Percentiles rank a stretch among this genome's conserved stretches.
Evolutionary conservation across 345 rosid species (phyloP).

Genomic region (Rhodamnia rubescens): DNA sequence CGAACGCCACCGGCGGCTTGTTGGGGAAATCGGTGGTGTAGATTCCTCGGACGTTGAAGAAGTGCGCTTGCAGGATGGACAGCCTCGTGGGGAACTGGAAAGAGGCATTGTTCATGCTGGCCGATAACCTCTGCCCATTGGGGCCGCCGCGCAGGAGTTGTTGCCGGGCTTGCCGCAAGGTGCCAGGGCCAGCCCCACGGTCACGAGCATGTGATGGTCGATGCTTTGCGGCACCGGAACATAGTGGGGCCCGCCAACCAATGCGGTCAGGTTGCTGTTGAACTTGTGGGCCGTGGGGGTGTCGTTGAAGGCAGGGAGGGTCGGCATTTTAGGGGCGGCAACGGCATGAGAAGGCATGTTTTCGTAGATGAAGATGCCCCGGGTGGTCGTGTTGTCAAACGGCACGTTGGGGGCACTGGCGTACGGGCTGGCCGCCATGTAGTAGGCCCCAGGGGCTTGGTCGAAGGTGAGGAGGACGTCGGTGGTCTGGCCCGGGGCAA

Average conservation of each 20-base stretch:
- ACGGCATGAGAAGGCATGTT: conserved; percentile 1
- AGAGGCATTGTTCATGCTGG: conserved; percentile 76
- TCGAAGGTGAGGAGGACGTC: conserved; percentile 58
- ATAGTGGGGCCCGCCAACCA: conserved; percentile 42
- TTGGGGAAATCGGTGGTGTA: conserved; percentile 66
- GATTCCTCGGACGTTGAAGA: conserved; percentile 35
- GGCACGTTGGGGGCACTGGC: conserved; percentile 23
- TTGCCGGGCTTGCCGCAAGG: conserved; percentile 22
- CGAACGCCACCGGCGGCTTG: conserved; percentile 49
- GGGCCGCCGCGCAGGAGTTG: conserved; percentile 34
- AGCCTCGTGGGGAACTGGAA: conserved; percentile 38
- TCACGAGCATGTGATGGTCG: conserved; percentile 61
- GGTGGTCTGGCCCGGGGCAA: conserved; percentile 72
- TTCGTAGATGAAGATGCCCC: conserved; percentile 47
- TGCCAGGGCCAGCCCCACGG: conserved; percentile 41
- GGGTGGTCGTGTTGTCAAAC: conserved; percentile 58
- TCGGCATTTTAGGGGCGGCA: conserved; percentile 42
- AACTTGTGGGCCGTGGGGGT: conserved; percentile 62
- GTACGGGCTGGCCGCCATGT: conserved; percentile 76
- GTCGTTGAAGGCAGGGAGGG: conserved; percentile 50
- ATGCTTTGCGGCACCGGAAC: conserved; percentile 51
- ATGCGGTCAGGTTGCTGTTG: conserved; percentile 36
- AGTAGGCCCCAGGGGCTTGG: conserved; percentile 53
- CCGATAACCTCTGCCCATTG: conserved; percentile 29
- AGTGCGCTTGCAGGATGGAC: conserved; percentile 57